Evolutionary conservation across 305 asterid species (phyloP).

Genomic region (Ilex paraguariensis): DNA sequence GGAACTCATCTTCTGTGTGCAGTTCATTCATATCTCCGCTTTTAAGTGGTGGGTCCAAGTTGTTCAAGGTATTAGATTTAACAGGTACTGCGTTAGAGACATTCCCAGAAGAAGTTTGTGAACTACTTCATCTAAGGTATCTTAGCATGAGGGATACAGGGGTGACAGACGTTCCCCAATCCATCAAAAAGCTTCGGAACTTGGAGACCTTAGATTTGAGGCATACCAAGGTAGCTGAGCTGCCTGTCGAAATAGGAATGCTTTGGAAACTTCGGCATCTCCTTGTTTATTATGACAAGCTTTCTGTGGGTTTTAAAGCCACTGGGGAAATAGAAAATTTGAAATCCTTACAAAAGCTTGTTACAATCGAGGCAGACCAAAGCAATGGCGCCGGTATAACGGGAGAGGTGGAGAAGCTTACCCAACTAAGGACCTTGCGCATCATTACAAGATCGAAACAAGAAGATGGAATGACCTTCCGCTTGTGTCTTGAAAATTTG

Average conservation of each 20-base stretch:
- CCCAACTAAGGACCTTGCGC: constrained; percentile 15
- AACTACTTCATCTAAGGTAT: constrained; percentile 3
- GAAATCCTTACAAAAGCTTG: constrained; percentile 8
- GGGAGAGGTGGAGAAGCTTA: constrained; percentile 24
- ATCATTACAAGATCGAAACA: constrained; percentile 20
- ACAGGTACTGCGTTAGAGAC: background rate
- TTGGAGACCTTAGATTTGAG: constrained; percentile 18
- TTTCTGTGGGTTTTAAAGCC: constrained; percentile 16
- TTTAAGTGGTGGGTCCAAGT: background rate
- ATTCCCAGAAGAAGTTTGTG: background rate
- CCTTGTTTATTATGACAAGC: background rate
- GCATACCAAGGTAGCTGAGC: constrained; percentile 11
- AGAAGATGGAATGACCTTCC: constrained; percentile 26
- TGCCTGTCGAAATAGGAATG: constrained; percentile 19
- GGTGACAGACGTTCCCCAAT: background rate
- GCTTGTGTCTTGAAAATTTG: constrained; percentile 28
- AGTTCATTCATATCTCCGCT: background rate
- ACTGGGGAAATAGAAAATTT: background rate
- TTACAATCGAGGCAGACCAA: background rate
- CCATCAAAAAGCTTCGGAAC: background rate
- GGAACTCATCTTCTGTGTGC: background rate
- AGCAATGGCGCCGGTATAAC: background rate
- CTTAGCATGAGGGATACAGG: constrained; percentile 3
- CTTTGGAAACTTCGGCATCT: constrained; percentile 13
- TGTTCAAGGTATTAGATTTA: constrained; percentile 1